Base-by-base conservation (phyloP, 1,139 yeast species). In the Zygosaccharomyces sapae region DNA sequence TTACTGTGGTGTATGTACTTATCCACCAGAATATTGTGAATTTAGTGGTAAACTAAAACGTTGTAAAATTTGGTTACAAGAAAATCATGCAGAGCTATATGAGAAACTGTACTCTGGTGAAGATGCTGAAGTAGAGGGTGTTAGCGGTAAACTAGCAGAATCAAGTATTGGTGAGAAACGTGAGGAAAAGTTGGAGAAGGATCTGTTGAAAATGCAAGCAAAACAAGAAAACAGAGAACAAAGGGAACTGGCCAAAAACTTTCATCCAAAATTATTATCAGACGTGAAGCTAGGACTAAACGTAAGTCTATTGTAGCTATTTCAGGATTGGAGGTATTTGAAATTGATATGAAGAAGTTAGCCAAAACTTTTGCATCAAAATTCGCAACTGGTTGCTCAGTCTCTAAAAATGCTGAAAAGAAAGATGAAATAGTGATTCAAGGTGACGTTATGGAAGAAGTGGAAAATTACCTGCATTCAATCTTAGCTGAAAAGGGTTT, bases 361-460 rank as follows among this genome's bases (percentile, higher is more conserved):
- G 86, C 96, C 40, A 92, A 92, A 73, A 83, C 89, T 0, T 88
- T 92, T 69, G 95, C 97, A 0, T 83, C 94, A 36, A 88, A 87
- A 67, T 92, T 90, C 65, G 98, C 98, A 19, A 90, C 97, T 3
- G 98, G 98, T 42, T 94, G 97, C 22, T 81, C 94, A 38, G 96
- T 90, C n/a, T 83, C 90, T 5, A 90, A 90, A 70, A 85, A 83
- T 54, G 92, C 83, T 8, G 97, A 90, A 57, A 90, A 90, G 69
- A 86, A 85, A 64, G 97, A 90, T 55, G 97, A 90, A 63, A 81
- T 90, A 48, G 79, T 88, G 53, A 85, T 90, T 49, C 97, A 90
- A 70, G 98, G 98, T 58, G 98, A 92, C 67, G 94, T 90, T 41
- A 85, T 90, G 53, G 96, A 89, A 57, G 96, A 86, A 61, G 95